These are phyloP conservation scores for Picochlorum sp. DNA, from an alignment of 139 green algal genomes.

Conservation along the genomic window DNA sequence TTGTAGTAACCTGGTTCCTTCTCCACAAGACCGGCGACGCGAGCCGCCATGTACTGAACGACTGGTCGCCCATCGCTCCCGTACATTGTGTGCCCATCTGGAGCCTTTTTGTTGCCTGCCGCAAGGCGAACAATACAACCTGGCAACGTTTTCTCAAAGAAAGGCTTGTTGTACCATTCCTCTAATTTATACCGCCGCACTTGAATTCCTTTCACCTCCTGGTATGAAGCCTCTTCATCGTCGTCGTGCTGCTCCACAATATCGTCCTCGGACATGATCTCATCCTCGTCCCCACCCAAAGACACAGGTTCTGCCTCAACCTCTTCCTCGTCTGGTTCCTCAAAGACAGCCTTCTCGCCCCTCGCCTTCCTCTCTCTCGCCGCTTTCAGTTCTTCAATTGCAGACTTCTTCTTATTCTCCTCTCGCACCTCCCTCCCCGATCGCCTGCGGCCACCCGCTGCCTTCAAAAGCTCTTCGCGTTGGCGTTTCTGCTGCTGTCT, in stretches of 20 bases:
- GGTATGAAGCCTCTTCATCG: slow-evolving; percentile 31
- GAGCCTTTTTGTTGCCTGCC: background rate
- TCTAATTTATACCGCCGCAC: slow-evolving; percentile 42
- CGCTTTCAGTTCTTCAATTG: slow-evolving; percentile 39
- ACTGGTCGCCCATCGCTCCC: background rate
- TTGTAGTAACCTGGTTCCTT: slow-evolving; percentile 30
- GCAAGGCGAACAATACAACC: slow-evolving; percentile 36
- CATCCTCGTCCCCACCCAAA: background rate
- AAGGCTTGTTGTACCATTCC: slow-evolving; percentile 46
- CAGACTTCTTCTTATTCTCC: slow-evolving; percentile 32
- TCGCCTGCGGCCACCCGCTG: slow-evolving; percentile 3
- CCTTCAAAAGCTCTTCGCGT: slow-evolving; percentile 21
- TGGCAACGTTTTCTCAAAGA: slow-evolving; percentile 33
- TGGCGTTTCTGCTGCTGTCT: slow-evolving; percentile 25
- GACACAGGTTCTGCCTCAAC: background rate
- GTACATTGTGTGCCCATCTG: background rate
- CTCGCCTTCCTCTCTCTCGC: slow-evolving; percentile 20
- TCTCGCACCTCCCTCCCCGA: slow-evolving; percentile 22
- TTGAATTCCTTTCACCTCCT: slow-evolving; percentile 34
- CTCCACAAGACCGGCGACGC: slow-evolving; percentile 34
- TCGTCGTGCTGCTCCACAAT: slow-evolving; percentile 22
- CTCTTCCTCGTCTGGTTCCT: background rate
- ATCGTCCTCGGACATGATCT: background rate
- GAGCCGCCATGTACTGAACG: slow-evolving; percentile 20
- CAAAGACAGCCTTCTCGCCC: background rate